These are phyloP conservation scores for Maudiozyma bulderi DNA, from an alignment of 805 yeast species.

Conservation along the genomic window DNA sequence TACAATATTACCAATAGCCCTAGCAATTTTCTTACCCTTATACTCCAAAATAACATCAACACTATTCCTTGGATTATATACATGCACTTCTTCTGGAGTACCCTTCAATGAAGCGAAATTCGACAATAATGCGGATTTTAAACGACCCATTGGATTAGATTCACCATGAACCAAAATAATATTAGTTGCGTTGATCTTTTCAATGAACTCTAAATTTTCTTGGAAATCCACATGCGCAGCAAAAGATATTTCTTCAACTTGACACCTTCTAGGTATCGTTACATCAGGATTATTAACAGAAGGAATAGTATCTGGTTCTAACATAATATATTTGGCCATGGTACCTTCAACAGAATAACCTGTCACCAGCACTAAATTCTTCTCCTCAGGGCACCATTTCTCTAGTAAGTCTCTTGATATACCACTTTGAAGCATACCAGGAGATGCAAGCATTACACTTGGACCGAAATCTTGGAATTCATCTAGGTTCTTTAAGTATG, in stretches of 20 bases:
- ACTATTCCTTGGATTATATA: constrained; percentile 88
- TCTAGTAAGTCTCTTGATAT: constrained; percentile 84
- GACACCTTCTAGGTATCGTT: constrained; percentile 76
- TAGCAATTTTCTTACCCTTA: constrained; percentile 77
- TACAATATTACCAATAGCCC: constrained; percentile 53
- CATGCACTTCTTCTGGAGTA: constrained; percentile 82
- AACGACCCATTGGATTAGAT: constrained; percentile 95
- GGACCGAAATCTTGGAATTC: constrained; percentile 90
- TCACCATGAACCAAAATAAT: constrained; percentile 96
- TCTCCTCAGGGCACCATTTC: constrained; percentile 95
- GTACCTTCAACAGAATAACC: constrained; percentile 99
- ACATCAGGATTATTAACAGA: constrained; percentile 73
- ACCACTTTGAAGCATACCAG: constrained; percentile 98
- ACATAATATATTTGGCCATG: constrained; percentile 80
- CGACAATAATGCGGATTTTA: constrained; percentile 84
- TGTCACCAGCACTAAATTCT: constrained; percentile 77
- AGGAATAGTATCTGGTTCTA: constrained; percentile 87
- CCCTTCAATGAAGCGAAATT: constrained; percentile 74
- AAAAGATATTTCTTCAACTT: constrained; percentile 88
- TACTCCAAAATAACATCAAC: constrained; percentile 67
- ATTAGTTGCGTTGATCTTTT: constrained; percentile 71
- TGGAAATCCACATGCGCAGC: constrained; percentile 99
- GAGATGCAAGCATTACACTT: constrained; percentile 91
- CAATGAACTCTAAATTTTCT: constrained; percentile 87
- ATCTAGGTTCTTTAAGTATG: constrained; percentile 69